These are phyloP conservation scores for Fusarium udum DNA, from an alignment of 2,329 filamentous ascomycete genomes.

Conservation along the genomic window DNA sequence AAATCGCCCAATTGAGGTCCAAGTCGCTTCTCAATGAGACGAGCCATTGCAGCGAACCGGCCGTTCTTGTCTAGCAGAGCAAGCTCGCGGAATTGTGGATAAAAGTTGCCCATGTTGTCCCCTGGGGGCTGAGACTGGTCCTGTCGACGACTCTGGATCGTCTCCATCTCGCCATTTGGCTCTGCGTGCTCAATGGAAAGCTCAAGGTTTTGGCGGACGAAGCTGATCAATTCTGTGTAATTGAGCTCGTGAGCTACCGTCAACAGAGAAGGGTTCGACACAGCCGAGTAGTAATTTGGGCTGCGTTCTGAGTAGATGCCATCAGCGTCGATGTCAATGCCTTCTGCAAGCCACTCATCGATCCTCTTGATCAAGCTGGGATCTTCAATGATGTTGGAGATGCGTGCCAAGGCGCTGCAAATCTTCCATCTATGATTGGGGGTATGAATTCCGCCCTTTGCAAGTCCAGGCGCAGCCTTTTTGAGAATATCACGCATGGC, in stretches of 20 bases:
- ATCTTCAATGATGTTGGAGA: not conserved
- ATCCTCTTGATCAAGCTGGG: constrained; percentile 1
- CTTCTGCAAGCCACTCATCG: constrained; percentile 16
- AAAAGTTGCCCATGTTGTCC: constrained; percentile 8
- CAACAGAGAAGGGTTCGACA: constrained; percentile 8
- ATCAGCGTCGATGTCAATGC: constrained; percentile 13
- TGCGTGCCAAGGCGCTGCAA: constrained; percentile 13
- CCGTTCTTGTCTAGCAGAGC: not conserved
- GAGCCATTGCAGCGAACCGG: constrained; percentile 9
- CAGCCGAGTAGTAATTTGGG: constrained; percentile 16
- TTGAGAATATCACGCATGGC: constrained; percentile 5
- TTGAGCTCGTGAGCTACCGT: constrained; percentile 8
- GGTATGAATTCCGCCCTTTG: constrained; percentile 8
- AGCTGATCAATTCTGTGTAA: not conserved
- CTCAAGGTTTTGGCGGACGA: constrained; percentile 12
- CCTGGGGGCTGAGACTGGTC: constrained; percentile 1
- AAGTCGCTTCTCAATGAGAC: constrained; percentile 10
- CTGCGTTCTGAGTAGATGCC: constrained; percentile 18
- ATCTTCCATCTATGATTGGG: constrained; percentile 23
- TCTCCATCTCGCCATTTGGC: constrained; percentile 14
- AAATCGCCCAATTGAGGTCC: constrained; percentile 8
- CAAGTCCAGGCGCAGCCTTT: constrained; percentile 7
- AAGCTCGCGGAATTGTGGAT: constrained; percentile 14
- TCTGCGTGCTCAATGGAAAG: constrained; percentile 11
- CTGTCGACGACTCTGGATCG: constrained; percentile 9